Conservation (phyloP, 305 asterid species). For the Fraxinus floribunda region DNA sequence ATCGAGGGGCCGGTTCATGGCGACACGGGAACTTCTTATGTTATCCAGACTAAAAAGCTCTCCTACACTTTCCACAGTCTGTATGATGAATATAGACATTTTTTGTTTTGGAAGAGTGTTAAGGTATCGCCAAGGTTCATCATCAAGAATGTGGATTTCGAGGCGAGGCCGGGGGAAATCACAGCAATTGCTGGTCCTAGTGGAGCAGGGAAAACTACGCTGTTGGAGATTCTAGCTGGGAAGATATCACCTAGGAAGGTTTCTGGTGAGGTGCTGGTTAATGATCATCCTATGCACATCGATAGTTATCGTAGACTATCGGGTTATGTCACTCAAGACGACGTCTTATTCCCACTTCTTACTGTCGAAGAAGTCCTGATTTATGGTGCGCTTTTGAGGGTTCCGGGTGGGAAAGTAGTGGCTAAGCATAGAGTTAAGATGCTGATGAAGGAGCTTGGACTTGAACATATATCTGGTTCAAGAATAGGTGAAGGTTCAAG, state of each 20-base stretch:
- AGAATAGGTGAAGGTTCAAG: slow-evolving; percentile 54
- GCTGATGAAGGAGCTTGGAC: slow-evolving; percentile 60
- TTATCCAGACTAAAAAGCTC: slow-evolving; percentile 52
- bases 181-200: slow-evolving; percentile 95
- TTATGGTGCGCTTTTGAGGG: slow-evolving; percentile 60
- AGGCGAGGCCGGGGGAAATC: slow-evolving; percentile 64
- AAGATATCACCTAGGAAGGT: slow-evolving; percentile 38
- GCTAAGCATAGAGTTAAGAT: slow-evolving; percentile 37
- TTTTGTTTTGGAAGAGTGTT: slow-evolving; percentile 24
- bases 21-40: slow-evolving; percentile 30
- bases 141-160: slow-evolving; percentile 55
- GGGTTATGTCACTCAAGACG: slow-evolving; percentile 72
- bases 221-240: slow-evolving; percentile 73
- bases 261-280: slow-evolving; percentile 56
- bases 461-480: slow-evolving; percentile 49
- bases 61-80: slow-evolving; percentile 41
- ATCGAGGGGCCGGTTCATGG: slow-evolving; percentile 30
- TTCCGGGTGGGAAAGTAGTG: slow-evolving; percentile 32
- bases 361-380: slow-evolving; percentile 72
- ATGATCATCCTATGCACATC: slow-evolving; percentile 34
- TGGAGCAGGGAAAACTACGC: slow-evolving; percentile 89
- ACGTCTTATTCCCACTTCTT: slow-evolving; percentile 71
- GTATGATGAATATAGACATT: slow-evolving; percentile 27
- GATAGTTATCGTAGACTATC: slow-evolving; percentile 48
- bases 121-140: slow-evolving; percentile 38